These are phyloP conservation scores for Danielozyma ontarioensis DNA, from an alignment of 805 yeast species.

Conservation along the genomic window DNA sequence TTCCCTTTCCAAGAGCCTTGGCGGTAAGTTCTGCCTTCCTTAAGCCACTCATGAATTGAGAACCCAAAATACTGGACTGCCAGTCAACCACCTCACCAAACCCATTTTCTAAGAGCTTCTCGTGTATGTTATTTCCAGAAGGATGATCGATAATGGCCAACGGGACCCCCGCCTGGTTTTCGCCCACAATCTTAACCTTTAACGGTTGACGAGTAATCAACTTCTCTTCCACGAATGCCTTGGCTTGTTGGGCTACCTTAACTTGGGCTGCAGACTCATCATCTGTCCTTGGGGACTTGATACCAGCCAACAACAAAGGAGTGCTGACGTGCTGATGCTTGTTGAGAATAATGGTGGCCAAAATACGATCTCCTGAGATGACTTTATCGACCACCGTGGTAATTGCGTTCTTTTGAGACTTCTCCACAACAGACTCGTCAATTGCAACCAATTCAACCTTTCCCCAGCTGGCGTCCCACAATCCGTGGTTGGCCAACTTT, in stretches of 20 bases:
- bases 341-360: slow-evolving; percentile 50
- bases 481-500: slow-evolving; percentile 42
- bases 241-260: slow-evolving; percentile 64
- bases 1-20: slow-evolving; percentile 49
- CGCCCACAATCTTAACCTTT: slow-evolving; percentile 56
- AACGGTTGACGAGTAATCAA: slow-evolving; percentile 51
- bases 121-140: slow-evolving; percentile 68
- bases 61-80: slow-evolving; percentile 69
- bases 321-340: slow-evolving; percentile 50
- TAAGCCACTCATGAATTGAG: slow-evolving; percentile 53
- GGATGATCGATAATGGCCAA: slow-evolving; percentile 62
- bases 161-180: slow-evolving; percentile 55
- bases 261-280: slow-evolving; percentile 40
- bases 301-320: slow-evolving; percentile 67
- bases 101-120: slow-evolving; percentile 62
- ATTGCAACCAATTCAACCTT: slow-evolving; percentile 20
- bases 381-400: slow-evolving; percentile 69
- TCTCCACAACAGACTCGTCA: slow-evolving; percentile 25
- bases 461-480: slow-evolving; percentile 40
- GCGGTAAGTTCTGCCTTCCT: slow-evolving; percentile 66
- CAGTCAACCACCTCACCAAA: slow-evolving; percentile 73
- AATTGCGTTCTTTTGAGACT: slow-evolving; percentile 38
- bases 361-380: slow-evolving; percentile 72
- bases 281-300: slow-evolving; percentile 66
- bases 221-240: slow-evolving; percentile 56